Conservation (phyloP, 2,329 filamentous ascomycete species). For the Fusarium multiceps region DNA sequence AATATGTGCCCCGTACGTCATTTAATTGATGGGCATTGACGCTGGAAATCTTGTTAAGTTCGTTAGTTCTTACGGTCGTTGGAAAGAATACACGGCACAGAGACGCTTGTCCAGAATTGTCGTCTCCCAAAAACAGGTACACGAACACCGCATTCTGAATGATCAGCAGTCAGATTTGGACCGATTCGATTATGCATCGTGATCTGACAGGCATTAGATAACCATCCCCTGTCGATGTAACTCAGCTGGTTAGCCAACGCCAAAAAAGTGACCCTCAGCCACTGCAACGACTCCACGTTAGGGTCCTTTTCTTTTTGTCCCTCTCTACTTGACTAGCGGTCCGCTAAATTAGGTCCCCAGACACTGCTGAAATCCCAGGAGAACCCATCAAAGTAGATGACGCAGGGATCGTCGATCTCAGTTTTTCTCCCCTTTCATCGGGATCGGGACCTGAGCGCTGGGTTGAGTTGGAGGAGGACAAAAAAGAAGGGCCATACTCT, state of each 20-base stretch:
- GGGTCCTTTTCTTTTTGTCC: neutral
- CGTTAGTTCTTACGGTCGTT: neutral
- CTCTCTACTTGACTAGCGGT: neutral
- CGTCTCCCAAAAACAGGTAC: neutral
- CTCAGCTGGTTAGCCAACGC: neutral
- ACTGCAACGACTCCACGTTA: neutral
- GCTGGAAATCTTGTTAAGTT: neutral
- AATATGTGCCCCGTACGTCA: neutral
- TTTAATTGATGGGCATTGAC: neutral
- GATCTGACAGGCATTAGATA: slow-evolving; percentile 5
- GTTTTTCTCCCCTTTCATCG: neutral
- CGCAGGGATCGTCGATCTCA: slow-evolving; percentile 10
- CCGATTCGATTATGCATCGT: slow-evolving; percentile 5
- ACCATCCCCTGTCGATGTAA: neutral
- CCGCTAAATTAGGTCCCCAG: neutral
- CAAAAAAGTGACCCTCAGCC: neutral
- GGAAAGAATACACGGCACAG: neutral
- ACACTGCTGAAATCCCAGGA: neutral
- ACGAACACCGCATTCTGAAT: neutral
- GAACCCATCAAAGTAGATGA: neutral
- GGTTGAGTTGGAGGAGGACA: neutral
- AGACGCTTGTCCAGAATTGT: neutral
- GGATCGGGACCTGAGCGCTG: slow-evolving; percentile 19
- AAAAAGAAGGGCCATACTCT: neutral
- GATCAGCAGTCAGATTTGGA: neutral